These are phyloP conservation scores for Colletotrichum sp. DNA, from an alignment of 2,329 filamentous ascomycete species.

Conservation along the genomic window DNA sequence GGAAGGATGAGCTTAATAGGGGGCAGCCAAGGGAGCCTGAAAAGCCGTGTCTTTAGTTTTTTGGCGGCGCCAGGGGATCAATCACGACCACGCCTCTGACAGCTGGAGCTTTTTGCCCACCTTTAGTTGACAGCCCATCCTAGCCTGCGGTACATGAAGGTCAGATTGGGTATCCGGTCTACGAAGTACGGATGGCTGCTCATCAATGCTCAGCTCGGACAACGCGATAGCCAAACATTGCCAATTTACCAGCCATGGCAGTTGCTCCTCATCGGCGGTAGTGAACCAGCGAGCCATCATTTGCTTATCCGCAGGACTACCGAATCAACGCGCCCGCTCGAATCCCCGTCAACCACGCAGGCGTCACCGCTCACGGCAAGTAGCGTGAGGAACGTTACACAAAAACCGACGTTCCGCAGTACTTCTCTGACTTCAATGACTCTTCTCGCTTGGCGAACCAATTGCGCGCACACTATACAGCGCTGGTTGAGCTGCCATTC, in stretches of 20 bases:
- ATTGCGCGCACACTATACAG: neutral
- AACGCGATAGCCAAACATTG: neutral
- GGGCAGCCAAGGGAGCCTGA: neutral
- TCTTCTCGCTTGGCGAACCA: neutral
- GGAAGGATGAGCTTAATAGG: neutral
- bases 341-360: neutral
- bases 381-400: neutral
- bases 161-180: neutral
- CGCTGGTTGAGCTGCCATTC: neutral
- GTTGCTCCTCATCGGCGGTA: neutral
- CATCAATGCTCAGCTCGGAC: neutral
- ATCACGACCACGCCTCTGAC: neutral
- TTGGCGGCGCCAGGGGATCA: neutral
- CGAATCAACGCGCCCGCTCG: neutral
- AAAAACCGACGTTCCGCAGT: neutral
- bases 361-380: neutral
- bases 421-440: neutral
- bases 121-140: neutral
- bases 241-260: neutral
- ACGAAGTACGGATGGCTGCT: neutral
- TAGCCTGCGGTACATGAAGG: neutral
- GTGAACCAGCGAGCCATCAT: neutral
- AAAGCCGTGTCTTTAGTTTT: neutral
- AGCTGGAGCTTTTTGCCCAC: neutral
- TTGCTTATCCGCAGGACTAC: neutral